Percentiles rank a stretch among this genome's conserved stretches.
phyloP scores from a whole-genome alignment of 495 filamentous ascomycete species.

The Lasiosphaeris hirsuta region DNA sequence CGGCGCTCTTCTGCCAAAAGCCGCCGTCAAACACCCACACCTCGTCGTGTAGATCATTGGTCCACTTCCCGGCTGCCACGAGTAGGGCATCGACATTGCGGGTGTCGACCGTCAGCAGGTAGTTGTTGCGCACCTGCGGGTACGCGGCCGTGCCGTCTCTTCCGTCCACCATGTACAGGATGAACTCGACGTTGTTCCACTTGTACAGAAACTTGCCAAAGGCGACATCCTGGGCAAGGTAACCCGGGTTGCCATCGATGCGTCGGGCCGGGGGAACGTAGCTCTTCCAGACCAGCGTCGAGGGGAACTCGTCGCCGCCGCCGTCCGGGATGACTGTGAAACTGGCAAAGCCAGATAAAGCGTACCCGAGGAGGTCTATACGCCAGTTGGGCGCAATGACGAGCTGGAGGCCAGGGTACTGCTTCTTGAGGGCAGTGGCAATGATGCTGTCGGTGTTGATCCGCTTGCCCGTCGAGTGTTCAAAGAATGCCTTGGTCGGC shows the following conservation, averaged over 20 bases:
- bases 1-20: conserved; percentile 56
- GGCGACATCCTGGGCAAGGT: conserved; percentile 37
- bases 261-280: conserved; percentile 52
- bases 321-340: conserved; percentile 33
- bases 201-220: conserved; percentile 55
- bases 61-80: conserved; percentile 47
- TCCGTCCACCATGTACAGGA: conserved; percentile 53
- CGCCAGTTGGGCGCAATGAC: conserved; percentile 33
- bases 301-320: conserved; percentile 27
- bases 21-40: conserved; percentile 63
- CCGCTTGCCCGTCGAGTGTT: conserved; percentile 46
- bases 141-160: conserved; percentile 39
- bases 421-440: conserved; percentile 41
- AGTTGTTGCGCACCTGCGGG: conserved; percentile 38
- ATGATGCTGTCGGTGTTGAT: conserved; percentile 53
- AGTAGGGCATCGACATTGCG: conserved; percentile 50
- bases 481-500: conserved; percentile 32
- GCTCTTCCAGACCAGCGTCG: conserved; percentile 38
- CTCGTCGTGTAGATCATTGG: conserved; percentile 53
- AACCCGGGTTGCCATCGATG: conserved; percentile 45
- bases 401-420: conserved; percentile 51
- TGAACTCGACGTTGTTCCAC: conserved; percentile 47
- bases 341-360: conserved; percentile 45
- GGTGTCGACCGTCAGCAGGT: conserved; percentile 44
- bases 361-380: conserved; percentile 50